Evolutionary conservation across 2,329 filamentous ascomycete species (phyloP), one percentile per base, ranked within the genome.

Genomic region (Phaeosphaeriaceae sp.): DNA sequence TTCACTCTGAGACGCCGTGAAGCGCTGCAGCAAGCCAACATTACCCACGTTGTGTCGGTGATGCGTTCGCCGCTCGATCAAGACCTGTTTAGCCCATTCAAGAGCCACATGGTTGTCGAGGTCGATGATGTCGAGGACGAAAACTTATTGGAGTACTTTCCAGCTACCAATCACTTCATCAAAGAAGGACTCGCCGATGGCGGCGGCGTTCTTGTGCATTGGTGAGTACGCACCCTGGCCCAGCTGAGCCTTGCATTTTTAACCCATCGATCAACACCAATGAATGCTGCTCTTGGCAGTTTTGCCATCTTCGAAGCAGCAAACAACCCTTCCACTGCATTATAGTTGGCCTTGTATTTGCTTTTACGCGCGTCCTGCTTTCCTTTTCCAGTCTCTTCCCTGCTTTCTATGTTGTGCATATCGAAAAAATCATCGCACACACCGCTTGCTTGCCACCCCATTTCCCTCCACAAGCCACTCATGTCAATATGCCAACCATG

Each of bases 41-140:
- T 99, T 71, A 96, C 92, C 2, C 92, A 97, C 74, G 83, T 97
- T 23, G 80, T 97, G n/a, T 96, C 92, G 4, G 89, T 94, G 33
- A 74, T 93, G 52, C 83, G 84, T 38, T 81, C 87, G 60, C 81
- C 83, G 35, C 74, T 83, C 40, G 77, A 83, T 61, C 74, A 81
- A 60, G 76, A 77, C 51, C 79, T 81, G 33, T 86, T 84, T 66
- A 79, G 83, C 56, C 78, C 81, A 34, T 91, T 86, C 70, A 77
- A 48, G 17, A 42, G 86, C 56, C 91, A 95, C 71, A 81, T 90
- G 61, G 81, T 86, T 52, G 88, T 97, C 57, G 88, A 95, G 58
- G 85, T 97, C 35, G 90, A 97, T 72, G 94, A 99, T 77, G 84
- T 92, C 42, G 90, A 93, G 16, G 91, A 97, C 66, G 87, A 92